Conservation (phyloP, 75 land plant genomes). For the Sequoia sempervirens region DNA sequence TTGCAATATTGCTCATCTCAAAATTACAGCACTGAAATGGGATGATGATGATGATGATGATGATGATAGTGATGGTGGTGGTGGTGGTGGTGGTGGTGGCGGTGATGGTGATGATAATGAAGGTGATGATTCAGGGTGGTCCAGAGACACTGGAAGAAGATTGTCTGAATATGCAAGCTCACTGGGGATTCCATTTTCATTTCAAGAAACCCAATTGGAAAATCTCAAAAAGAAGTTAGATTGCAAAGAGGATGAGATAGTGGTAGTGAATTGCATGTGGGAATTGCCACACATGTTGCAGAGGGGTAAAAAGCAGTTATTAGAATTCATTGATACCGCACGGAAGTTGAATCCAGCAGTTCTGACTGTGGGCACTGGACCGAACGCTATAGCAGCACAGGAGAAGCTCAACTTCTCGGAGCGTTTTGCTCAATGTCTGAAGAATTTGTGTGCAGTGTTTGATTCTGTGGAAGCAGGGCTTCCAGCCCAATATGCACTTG, state of each 20-base stretch:
- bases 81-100: no score
- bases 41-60: neutral
- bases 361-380: neutral
- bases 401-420: constrained; percentile 3
- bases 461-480: constrained; percentile 63
- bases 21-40: neutral
- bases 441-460: constrained; percentile 54
- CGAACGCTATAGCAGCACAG: constrained; percentile 18
- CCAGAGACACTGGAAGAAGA: constrained; percentile 5
- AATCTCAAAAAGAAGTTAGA: neutral
- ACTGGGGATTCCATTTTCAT: constrained; percentile 9
- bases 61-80: neutral
- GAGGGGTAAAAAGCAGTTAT: neutral
- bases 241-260: neutral
- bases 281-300: neutral
- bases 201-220: neutral
- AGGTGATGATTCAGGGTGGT: neutral
- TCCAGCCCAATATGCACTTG: constrained; percentile 26
- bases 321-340: neutral
- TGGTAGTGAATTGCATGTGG: neutral
- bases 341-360: neutral
- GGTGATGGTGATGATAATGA: neutral
- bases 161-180: constrained; percentile 8
- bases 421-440: constrained; percentile 45
- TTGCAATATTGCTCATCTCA: neutral